A percentile compares a stretch with the other conserved stretches of the same genome.
phyloP scores from a whole-genome alignment of 2,329 filamentous ascomycete species.

The Colletotrichum phormii region DNA sequence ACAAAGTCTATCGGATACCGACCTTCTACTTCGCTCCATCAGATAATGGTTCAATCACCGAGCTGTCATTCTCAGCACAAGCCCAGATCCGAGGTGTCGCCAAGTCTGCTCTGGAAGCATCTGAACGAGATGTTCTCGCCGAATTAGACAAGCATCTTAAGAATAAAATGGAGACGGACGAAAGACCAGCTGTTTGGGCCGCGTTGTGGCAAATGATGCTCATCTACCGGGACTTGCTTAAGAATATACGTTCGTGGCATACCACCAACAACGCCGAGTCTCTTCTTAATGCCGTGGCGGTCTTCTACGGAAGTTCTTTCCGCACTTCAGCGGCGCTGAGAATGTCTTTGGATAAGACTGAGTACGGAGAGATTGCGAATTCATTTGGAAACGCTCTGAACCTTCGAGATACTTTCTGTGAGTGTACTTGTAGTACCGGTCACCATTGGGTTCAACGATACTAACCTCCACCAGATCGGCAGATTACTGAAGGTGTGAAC shows the following conservation, averaged over 20 bases:
- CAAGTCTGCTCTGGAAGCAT: slow-evolving; percentile 48
- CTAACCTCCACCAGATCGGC: slow-evolving; percentile 19
- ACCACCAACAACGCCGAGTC: background rate
- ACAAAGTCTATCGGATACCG: background rate
- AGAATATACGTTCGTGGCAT: background rate
- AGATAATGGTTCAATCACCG: background rate
- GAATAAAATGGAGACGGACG: slow-evolving; percentile 40
- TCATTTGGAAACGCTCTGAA: slow-evolving; percentile 24
- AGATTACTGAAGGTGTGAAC: background rate
- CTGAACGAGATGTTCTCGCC: slow-evolving; percentile 54
- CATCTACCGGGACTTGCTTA: slow-evolving; percentile 58
- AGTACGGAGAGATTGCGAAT: background rate
- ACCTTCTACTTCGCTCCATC: background rate
- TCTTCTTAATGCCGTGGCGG: slow-evolving; percentile 35
- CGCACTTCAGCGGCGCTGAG: slow-evolving; percentile 35
- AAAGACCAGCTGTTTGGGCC: slow-evolving; percentile 59
- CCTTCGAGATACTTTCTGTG: slow-evolving; percentile 49
- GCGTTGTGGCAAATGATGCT: slow-evolving; percentile 63
- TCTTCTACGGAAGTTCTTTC: slow-evolving; percentile 39
- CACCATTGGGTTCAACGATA: background rate
- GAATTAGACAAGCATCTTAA: slow-evolving; percentile 52
- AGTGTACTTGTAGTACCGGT: slow-evolving; percentile 27
- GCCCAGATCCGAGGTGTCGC: slow-evolving; percentile 54
- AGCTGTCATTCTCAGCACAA: slow-evolving; percentile 53
- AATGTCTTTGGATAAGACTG: slow-evolving; percentile 16